Percentiles rank a stretch among this genome's conserved stretches.
Evolutionary conservation across 768 basidiomycete genomes (phyloP).

Genomic region (Leccinum arenicola): DNA sequence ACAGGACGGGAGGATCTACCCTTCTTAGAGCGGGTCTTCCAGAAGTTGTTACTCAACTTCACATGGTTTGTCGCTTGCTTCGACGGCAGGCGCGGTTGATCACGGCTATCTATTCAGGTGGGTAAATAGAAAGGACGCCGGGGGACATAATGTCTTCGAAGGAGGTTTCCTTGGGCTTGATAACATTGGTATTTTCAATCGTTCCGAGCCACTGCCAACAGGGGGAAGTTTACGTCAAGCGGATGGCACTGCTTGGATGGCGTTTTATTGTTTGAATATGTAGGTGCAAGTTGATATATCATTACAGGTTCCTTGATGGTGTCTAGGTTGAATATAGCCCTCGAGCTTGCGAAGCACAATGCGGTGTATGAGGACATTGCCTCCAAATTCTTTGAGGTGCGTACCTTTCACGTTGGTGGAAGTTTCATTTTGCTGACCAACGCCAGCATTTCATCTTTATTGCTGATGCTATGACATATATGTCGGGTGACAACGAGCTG

Average conservation of each 20-base stretch:
- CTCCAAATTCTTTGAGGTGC: constrained; percentile 91
- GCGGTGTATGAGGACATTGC: constrained; percentile 98
- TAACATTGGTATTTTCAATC: constrained; percentile 98
- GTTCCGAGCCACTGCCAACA: constrained; percentile 94
- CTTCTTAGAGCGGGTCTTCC: constrained; percentile 97
- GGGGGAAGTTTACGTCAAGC: constrained; percentile 94
- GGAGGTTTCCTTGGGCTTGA: constrained; percentile 98
- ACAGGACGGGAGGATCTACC: constrained; percentile 85
- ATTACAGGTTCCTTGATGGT: constrained; percentile 3
- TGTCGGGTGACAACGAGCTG: constrained; percentile 69
- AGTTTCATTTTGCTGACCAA: constrained; percentile 14
- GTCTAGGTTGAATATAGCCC: constrained; percentile 88
- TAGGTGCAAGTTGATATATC: constrained; percentile 32
- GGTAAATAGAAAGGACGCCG: constrained; percentile 97
- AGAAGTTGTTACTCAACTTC: constrained; percentile 94
- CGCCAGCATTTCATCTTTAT: constrained; percentile 95
- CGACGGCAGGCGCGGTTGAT: neutral
- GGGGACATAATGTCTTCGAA: constrained; percentile 95
- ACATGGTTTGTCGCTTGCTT: constrained; percentile 64
- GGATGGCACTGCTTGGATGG: constrained; percentile 99
- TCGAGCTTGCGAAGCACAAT: constrained; percentile 98
- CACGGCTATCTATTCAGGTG: constrained; percentile 52
- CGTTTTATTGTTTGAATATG: constrained; percentile 98
- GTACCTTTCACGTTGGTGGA: constrained; percentile 2
- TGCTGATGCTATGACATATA: constrained; percentile 96